phyloP scores from a whole-genome alignment of 805 yeast genomes.

The Kazachstania taianensis region DNA sequence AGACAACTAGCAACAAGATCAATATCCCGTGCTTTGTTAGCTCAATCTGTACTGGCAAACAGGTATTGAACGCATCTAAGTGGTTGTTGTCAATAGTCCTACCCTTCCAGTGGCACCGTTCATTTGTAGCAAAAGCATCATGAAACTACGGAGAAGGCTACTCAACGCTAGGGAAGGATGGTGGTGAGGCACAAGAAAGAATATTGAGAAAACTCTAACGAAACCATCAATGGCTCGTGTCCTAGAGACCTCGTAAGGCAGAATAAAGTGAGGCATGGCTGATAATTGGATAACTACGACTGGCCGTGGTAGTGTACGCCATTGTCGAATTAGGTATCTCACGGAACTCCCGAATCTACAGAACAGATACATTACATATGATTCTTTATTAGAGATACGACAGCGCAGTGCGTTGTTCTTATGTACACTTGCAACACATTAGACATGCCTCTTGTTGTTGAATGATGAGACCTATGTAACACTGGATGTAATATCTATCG shows the following conservation, averaged over 20 bases:
- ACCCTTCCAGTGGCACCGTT: slow-evolving; percentile 83
- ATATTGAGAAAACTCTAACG: slow-evolving; percentile 9
- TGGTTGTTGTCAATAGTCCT: slow-evolving; percentile 71
- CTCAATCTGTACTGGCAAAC: slow-evolving; percentile 59
- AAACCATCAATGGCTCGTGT: slow-evolving; percentile 11
- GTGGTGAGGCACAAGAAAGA: too few species aligned
- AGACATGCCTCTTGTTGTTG: too few species aligned
- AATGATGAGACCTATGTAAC: too few species aligned
- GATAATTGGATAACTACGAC: slow-evolving; percentile 51
- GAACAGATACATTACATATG: too few species aligned
- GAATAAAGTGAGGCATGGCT: slow-evolving; percentile 44
- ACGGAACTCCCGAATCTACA: too few species aligned
- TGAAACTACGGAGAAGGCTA: slow-evolving; percentile 49
- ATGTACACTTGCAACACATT: too few species aligned
- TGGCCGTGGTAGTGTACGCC: slow-evolving; percentile 45
- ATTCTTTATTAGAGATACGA: too few species aligned
- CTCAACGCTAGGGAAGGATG: slow-evolving; percentile 8
- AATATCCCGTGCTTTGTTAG: slow-evolving; percentile 73
- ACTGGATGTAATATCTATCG: too few species aligned
- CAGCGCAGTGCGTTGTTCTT: too few species aligned
- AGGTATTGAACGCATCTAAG: slow-evolving; percentile 79
- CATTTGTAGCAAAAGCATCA: slow-evolving; percentile 58
- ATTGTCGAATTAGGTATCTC: slow-evolving; percentile 33
- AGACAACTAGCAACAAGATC: slow-evolving; percentile 69
- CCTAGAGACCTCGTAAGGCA: slow-evolving; percentile 5